Evolutionary conservation across 129 eudicot genomes (phyloP).

Genomic region (Artemisia tridentata): DNA sequence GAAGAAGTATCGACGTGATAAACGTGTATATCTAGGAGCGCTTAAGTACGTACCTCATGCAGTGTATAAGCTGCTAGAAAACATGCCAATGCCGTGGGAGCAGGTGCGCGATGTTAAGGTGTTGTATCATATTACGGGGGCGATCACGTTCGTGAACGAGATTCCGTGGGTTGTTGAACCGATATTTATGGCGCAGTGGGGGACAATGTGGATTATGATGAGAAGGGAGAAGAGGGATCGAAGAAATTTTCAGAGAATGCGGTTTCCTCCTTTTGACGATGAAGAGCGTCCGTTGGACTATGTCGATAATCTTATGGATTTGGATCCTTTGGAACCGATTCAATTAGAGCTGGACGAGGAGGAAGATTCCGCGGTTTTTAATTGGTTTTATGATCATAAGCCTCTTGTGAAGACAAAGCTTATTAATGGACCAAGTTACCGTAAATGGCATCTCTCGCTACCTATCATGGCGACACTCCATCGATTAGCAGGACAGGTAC

Average conservation of each 20-base stretch:
- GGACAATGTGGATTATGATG: conserved; percentile 99
- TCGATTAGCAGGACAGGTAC: conserved; percentile 92
- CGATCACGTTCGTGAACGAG: conserved; percentile 95
- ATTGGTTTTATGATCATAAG: conserved; percentile 97
- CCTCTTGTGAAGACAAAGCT: conserved; percentile 96
- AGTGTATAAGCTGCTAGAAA: conserved; percentile 92
- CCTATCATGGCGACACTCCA: conserved; percentile 99
- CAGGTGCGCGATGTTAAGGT: conserved; percentile 99
- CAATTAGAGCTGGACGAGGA: conserved; percentile 94
- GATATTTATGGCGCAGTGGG: conserved; percentile 98
- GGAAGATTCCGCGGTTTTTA: conserved; percentile 94
- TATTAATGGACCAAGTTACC: conserved; percentile 93
- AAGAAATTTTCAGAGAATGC: conserved; percentile 71
- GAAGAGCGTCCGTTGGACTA: conserved; percentile 97
- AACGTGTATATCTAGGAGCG: conserved; percentile 95
- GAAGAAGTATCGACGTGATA: conserved; percentile 91
- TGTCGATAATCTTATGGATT: conserved; percentile 95
- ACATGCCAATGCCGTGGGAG: conserved; percentile 99
- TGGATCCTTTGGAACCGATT: conserved; percentile 94
- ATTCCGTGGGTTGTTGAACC: conserved; percentile 99
- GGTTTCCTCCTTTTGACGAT: conserved; percentile 72
- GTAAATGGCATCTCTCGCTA: conserved; percentile 96
- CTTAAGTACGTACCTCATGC: conserved; percentile 98
- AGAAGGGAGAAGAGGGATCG: conserved; percentile 96
- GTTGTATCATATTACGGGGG: conserved; percentile 92